Percentiles rank a stretch among this genome's conserved stretches.
Evolutionary conservation across 805 yeast species (phyloP).

Genomic region (Groenewaldozyma tartarivorans): DNA sequence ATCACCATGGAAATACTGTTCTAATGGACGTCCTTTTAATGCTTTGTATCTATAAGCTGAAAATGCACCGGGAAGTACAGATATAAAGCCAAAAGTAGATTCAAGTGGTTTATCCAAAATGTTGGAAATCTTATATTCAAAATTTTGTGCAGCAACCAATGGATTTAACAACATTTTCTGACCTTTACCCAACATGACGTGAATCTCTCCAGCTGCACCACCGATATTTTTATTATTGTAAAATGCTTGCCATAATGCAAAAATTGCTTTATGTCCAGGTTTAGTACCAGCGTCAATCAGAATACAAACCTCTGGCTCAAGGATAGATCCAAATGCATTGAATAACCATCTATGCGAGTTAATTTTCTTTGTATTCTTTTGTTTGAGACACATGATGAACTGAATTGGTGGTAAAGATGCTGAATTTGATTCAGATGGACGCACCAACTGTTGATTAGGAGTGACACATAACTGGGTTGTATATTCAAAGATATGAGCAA

Average conservation of each 20-base stretch:
- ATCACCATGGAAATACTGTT: slow-evolving; percentile 62
- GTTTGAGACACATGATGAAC: slow-evolving; percentile 51
- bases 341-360: slow-evolving; percentile 64
- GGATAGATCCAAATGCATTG: slow-evolving; percentile 50
- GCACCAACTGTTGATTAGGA: slow-evolving; percentile 38
- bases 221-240: slow-evolving; percentile 50
- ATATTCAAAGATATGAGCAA: slow-evolving; percentile 58
- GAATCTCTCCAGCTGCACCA: slow-evolving; percentile 67
- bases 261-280: slow-evolving; percentile 47
- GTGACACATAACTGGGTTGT: slow-evolving; percentile 42
- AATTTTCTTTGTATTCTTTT: slow-evolving; percentile 53
- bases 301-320: slow-evolving; percentile 48
- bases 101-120: slow-evolving; percentile 60
- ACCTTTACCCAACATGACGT: slow-evolving; percentile 45
- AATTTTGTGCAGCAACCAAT: slow-evolving; percentile 55
- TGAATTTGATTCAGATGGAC: slow-evolving; percentile 43
- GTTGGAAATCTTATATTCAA: slow-evolving; percentile 58
- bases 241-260: slow-evolving; percentile 55
- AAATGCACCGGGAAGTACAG: slow-evolving; percentile 61
- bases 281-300: slow-evolving; percentile 58
- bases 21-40: slow-evolving; percentile 53
- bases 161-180: slow-evolving; percentile 39
- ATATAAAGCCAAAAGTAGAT: slow-evolving; percentile 53
- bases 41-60: slow-evolving; percentile 56
- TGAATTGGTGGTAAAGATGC: slow-evolving; percentile 49